Base-by-base conservation (phyloP, 805 yeast species). In the Jamesozyma rosinii region DNA sequence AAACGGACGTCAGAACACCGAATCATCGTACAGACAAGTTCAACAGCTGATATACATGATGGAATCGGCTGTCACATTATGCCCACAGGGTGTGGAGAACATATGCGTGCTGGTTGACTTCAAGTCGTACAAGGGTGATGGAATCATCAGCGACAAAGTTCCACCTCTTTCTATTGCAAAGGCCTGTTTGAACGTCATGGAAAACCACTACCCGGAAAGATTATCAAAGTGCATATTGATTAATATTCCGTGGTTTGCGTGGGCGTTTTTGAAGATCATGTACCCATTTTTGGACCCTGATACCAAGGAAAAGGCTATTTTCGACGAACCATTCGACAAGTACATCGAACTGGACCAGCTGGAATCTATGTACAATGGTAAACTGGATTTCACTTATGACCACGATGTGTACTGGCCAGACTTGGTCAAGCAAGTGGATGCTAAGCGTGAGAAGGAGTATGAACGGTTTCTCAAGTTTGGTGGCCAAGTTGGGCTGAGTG, bases 11-110 rank as follows among this genome's bases (percentile, higher is more conserved):
- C 80, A 76, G 48, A 76, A 75, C 51, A 76, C 81, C 2, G 61
- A 70, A 38, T 67, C 79, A 0, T 65, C 75, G 1, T 64, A 70
- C 27, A 66, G 69, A 45, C 81, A 76, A 49, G 78, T 76, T 2
- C 77, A 75, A 49, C 78, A 72, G 47, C 60, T 76, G 53, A 76
- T 76, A 15, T 75, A 68, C 55, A 75, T 76, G 79, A 64, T 75
- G 54, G 81, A 76, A 50, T 53, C 69, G 26, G 74, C 75, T 9
- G 73, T 72, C 5, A 67, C 71, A 35, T 65, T 66, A 55, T 72
- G 74, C 72, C 81, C 81, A 4, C 76, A 76, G 37, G 81, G 80
- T 30, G 79, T 74, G 40, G 80, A 76, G 42, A 68, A 75, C 3
- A 57, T 76, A 27, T 76, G 80, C 6, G 65, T 76, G 18, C 61